Base-by-base conservation (phyloP, 345 rosid genomes). In the Heritiera fomes region DNA sequence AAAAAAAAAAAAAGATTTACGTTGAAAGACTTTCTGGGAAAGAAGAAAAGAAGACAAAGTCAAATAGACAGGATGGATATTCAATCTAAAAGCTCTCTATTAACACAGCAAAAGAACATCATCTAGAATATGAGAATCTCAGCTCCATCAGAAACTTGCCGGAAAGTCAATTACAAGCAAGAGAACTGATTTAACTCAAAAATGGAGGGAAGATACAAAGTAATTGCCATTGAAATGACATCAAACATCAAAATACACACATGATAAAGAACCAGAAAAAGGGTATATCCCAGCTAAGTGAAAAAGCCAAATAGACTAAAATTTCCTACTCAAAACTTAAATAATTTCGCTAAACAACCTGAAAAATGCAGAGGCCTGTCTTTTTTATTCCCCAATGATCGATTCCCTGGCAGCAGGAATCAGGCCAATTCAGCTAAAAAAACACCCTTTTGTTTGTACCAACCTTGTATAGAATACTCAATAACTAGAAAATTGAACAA, bases 311-410 rank as follows among this genome's bases (percentile, higher is more conserved):
- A 41, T 40, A 9, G 5, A 14, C n/a, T 6, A 7, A 49, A 8
- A 15, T 18, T 30, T 14, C 43, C 12, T 41, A 49, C 59, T 61
- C 15, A 71, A 71, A 30, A 30, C 60, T 50, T 43, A 50, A 71
- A n/a, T 30, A 13, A 49, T 47, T 71, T 6, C 14, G 50, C 41
- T 28, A 49, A 71, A 23, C 64, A 71, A 71, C 46, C 75, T 52
- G 30, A 52, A 71, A 71, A 71, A 9, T 53, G 59, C 75, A 72
- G 47, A 71, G 43, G 75, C 3, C 15, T 71, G 2, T 34, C 18
- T 20, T 53, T 53, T 15, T 34, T 46, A 11, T 17, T 40, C 14
- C 14, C 32, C 38, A 34, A 53, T 10, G 11, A 38, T 55, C 40
- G 11, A 49, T 49, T 71, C 20, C 41, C 41, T 47, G 58, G 41